phyloP scores from a whole-genome alignment of 1,139 yeast species.

The Geotrichum fermentans region DNA sequence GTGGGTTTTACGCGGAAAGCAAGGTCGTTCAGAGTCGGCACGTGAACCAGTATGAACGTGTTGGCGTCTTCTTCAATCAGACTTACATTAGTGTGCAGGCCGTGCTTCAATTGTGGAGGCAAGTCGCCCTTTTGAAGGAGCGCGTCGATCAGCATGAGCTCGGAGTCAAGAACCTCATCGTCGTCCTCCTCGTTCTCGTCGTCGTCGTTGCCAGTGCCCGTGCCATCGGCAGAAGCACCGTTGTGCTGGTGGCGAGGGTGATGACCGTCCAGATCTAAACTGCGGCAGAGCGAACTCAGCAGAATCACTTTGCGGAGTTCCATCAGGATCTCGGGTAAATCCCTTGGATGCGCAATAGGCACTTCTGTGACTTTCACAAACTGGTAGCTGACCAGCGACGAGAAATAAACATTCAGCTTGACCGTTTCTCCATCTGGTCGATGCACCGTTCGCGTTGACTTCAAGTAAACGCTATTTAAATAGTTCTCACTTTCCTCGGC shows the following conservation, averaged over 20 bases:
- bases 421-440: conserved; percentile 21
- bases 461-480: conserved; percentile 15
- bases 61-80: conserved; percentile 15
- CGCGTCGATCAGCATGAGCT: conserved; percentile 19
- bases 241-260: not conserved
- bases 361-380: conserved; percentile 32
- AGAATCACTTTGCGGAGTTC: conserved; percentile 22
- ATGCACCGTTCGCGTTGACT: conserved; percentile 18
- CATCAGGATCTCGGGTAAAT: conserved; percentile 25
- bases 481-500: conserved; percentile 5
- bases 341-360: conserved; percentile 35
- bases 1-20: conserved; percentile 13
- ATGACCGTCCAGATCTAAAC: conserved; percentile 10
- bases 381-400: conserved; percentile 32
- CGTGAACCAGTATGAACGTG: conserved; percentile 10
- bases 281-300: conserved; percentile 15
- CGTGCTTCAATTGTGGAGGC: not conserved
- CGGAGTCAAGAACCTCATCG: conserved; percentile 20
- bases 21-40: conserved; percentile 11
- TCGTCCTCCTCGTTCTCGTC: conserved; percentile 15
- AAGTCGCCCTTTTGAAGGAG: conserved; percentile 2
- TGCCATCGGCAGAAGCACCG: not conserved
- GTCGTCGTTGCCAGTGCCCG: not conserved
- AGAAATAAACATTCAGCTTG: conserved; percentile 27
- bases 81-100: conserved; percentile 6